Percentiles rank a stretch among this genome's conserved stretches.
Evolutionary conservation across 2,329 filamentous ascomycete genomes (phyloP).

Genomic region (Verticillium alfalfae): DNA sequence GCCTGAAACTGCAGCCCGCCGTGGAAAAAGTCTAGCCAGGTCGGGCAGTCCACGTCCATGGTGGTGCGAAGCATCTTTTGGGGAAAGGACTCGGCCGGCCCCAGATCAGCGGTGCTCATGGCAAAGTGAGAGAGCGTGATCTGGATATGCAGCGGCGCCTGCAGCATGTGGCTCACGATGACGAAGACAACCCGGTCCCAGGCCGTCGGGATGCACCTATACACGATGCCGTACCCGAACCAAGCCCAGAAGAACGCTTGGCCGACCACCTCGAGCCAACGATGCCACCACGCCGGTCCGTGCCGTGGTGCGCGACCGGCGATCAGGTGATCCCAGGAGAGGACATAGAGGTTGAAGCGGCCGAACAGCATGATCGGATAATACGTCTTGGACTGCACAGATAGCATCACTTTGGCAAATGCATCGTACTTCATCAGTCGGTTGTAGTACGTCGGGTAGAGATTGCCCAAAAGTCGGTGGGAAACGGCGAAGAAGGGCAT

Average conservation of each 20-base stretch:
- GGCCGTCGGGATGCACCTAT: constrained; percentile 64
- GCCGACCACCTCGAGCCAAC: constrained; percentile 72
- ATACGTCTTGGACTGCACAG: constrained; percentile 76
- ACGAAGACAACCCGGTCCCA: constrained; percentile 68
- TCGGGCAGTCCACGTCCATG: constrained; percentile 86
- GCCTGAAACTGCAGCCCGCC: constrained; percentile 87
- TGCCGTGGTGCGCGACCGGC: constrained; percentile 64
- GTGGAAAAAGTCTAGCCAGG: constrained; percentile 85
- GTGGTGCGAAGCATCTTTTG: constrained; percentile 89
- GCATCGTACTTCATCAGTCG: constrained; percentile 73
- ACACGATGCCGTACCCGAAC: constrained; percentile 80
- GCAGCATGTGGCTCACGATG: constrained; percentile 73
- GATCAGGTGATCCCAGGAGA: constrained; percentile 75
- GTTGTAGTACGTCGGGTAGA: constrained; percentile 80
- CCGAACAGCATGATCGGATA: constrained; percentile 77
- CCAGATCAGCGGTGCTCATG: constrained; percentile 86
- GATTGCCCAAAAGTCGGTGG: constrained; percentile 67
- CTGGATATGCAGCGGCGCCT: constrained; percentile 79
- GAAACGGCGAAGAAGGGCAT: constrained; percentile 85
- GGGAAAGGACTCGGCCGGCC: constrained; percentile 78
- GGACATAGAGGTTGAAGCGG: constrained; percentile 79
- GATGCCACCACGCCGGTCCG: constrained; percentile 77
- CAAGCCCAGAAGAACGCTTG: constrained; percentile 80
- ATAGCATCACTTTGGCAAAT: constrained; percentile 63
- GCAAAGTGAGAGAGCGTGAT: constrained; percentile 91